Conservation (phyloP, 2,329 filamentous ascomycete species). For the Penicillium brevicompactum region DNA sequence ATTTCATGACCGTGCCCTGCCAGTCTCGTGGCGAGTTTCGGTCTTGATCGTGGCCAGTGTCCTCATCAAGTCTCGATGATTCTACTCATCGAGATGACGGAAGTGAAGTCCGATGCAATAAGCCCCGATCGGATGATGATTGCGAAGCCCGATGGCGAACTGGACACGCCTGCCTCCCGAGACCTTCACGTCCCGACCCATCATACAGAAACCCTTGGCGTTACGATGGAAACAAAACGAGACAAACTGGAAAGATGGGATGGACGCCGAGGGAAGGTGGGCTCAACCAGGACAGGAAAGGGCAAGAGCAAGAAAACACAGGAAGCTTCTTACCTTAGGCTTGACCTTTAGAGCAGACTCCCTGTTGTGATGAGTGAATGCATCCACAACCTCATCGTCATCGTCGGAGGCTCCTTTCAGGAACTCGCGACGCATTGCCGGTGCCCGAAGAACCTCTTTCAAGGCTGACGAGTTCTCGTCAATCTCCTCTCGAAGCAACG, state of each 20-base stretch:
- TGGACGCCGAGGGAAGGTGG: neutral
- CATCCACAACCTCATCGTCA: slow-evolving; percentile 64
- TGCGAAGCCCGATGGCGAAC: neutral
- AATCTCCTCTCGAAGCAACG: slow-evolving; percentile 70
- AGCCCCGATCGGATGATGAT: slow-evolving; percentile 7
- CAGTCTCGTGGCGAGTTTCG: neutral
- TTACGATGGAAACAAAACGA: neutral
- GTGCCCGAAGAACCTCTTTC: slow-evolving; percentile 66
- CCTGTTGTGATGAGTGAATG: slow-evolving; percentile 71
- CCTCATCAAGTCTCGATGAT: neutral
- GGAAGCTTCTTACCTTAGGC: slow-evolving; percentile 67
- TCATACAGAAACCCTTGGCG: slow-evolving; percentile 1
- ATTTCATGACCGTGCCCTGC: neutral
- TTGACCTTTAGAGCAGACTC: slow-evolving; percentile 79
- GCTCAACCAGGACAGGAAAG: neutral
- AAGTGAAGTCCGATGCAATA: neutral
- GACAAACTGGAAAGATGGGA: neutral
- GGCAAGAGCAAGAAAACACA: neutral
- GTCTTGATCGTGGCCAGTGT: neutral
- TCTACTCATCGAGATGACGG: neutral
- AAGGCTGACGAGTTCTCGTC: slow-evolving; percentile 72
- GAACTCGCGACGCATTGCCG: slow-evolving; percentile 65
- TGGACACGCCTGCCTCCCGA: neutral
- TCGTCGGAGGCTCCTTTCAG: slow-evolving; percentile 59
- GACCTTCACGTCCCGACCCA: neutral